Evolutionary conservation across 495 filamentous ascomycete genomes (phyloP).

Genomic region (Aspergillus avenaceus): DNA sequence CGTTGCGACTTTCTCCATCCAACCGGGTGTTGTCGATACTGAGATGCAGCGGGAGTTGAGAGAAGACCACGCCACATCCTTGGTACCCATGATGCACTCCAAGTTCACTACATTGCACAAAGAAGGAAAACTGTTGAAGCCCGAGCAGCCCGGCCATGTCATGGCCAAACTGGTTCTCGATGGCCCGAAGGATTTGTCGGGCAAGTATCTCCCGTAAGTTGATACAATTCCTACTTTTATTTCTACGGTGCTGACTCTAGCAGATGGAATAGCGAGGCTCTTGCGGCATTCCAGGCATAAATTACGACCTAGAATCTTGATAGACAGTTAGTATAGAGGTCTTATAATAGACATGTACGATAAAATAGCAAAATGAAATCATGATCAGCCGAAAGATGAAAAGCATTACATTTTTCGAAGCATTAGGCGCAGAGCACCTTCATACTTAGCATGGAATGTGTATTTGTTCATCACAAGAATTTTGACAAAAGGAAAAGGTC

Average conservation of each 20-base stretch:
- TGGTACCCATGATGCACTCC: conserved; percentile 62
- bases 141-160: conserved; percentile 80
- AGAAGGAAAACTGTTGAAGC: conserved; percentile 65
- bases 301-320: conserved; percentile 20
- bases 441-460: conserved; percentile 92
- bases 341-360: conserved; percentile 20
- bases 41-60: conserved; percentile 87
- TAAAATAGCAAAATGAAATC: conserved; percentile 7
- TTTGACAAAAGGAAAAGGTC: conserved; percentile 1
- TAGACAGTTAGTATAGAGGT: conserved; percentile 33
- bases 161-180: conserved; percentile 72
- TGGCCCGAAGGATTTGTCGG: conserved; percentile 63
- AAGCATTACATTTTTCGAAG: conserved; percentile 72
- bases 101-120: conserved; percentile 67
- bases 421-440: conserved; percentile 63
- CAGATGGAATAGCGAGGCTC: conserved; percentile 68
- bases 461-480: conserved; percentile 62
- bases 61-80: conserved; percentile 58
- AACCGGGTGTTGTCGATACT: conserved; percentile 86
- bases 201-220: conserved; percentile 68
- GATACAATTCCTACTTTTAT: background rate
- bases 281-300: conserved; percentile 58
- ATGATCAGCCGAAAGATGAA: conserved; percentile 95
- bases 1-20: conserved; percentile 64
- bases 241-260: conserved; percentile 32